Evolutionary conservation across 2,329 filamentous ascomycete species (phyloP), one percentile per base, ranked within the genome.

Genomic region (Sclerotinia sclerotiorum): DNA sequence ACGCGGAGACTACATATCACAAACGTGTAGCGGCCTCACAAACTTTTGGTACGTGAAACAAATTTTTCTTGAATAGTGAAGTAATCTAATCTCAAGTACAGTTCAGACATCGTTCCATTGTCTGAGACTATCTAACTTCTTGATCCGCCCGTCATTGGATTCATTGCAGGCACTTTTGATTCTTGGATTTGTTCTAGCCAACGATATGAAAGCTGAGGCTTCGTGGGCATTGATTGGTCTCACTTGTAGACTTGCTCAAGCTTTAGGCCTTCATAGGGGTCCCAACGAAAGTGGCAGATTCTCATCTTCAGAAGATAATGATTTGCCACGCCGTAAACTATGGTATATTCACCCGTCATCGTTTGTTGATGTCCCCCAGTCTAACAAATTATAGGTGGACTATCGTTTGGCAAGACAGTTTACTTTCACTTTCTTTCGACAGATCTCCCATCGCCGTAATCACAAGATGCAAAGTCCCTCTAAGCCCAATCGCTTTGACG

Each of bases 201-300:
- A 90, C 72, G 87, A 90, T 69, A 90, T 90, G 87, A 89, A 89
- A 74, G 87, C 87, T 1, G 87, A 90, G 73, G 87, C 86, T 0
- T 89, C 87, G 0, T 90, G 87, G 87, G 87, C 87, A 0, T 76
- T 90, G 65, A 82, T 88, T 63, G 87, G 87, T 0, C 82, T 89
- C 56, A 88, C 87, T 0, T 88, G 87, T 70, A 83, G 87, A 35
- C 81, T 90, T n/a, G 87, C 87, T 0, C 87, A 89, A 74, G 88
- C 87, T 0, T 79, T 90, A 1, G 87, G 87, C 5, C 79, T 90
- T 15, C 87, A 90, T 74, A 72, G 75, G 63, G 75, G 73, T 24
- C 74, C 74, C 42, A 67, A 69, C 66, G 73, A 78, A 71, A 71
- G 75, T 66, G 66, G 68, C 17, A 69, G 72, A 27, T 68, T 71